Evolutionary conservation across 495 filamentous ascomycete genomes (phyloP).

Genomic region (Penicillium verhagenii): DNA sequence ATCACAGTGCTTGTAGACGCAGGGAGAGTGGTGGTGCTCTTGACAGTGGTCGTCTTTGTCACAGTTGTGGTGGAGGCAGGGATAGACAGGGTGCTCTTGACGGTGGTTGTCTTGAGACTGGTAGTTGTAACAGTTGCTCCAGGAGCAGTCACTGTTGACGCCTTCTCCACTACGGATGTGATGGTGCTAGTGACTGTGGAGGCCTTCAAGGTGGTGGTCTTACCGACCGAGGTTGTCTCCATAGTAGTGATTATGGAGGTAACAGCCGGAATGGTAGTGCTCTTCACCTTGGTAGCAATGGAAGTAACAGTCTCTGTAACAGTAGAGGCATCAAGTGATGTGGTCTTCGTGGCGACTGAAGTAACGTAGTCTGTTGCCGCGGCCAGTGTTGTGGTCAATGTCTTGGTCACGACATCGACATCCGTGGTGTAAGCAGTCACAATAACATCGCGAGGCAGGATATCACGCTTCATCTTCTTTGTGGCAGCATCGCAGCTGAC

Average conservation of each 20-base stretch:
- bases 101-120: constrained; percentile 1
- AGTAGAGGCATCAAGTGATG: background rate
- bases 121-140: constrained; percentile 1
- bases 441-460: background rate
- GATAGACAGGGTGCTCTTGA: constrained; percentile 5
- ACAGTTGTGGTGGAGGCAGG: constrained; percentile 2
- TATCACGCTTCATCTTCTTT: constrained; percentile 4
- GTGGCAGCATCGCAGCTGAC: constrained; percentile 4
- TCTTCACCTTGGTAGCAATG: background rate
- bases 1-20: constrained; percentile 7
- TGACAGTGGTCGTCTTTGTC: constrained; percentile 3
- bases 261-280: constrained; percentile 3
- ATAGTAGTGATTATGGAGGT: background rate
- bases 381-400: background rate
- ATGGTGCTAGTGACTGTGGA: constrained; percentile 3
- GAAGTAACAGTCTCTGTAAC: constrained; percentile 5
- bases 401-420: constrained; percentile 1
- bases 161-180: background rate
- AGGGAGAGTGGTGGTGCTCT: constrained; percentile 10
- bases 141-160: background rate
- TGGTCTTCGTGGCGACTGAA: constrained; percentile 5
- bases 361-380: constrained; percentile 1
- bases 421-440: constrained; percentile 6
- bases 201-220: constrained; percentile 8
- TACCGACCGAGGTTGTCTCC: constrained; percentile 5